Evolutionary conservation across 1,284 basidiomycete species (phyloP).

Genomic region (Sphagnurus paluster): DNA sequence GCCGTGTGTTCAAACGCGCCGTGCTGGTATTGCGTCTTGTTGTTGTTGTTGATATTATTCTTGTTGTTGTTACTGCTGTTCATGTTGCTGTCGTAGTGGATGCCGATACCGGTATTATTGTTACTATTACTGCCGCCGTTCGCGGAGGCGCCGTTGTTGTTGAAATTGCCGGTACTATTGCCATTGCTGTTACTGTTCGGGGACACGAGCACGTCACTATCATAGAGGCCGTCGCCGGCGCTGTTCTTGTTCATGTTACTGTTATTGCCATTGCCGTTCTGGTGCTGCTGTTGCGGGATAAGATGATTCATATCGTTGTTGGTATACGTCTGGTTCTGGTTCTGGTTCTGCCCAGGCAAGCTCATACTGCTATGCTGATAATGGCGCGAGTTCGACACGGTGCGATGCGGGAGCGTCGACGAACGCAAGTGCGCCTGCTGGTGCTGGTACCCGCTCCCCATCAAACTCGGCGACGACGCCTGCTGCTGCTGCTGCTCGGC

Average conservation of each 20-base stretch:
- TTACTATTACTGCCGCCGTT: not conserved
- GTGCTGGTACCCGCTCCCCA: slow-evolving; percentile 21
- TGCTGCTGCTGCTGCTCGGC: slow-evolving; percentile 14
- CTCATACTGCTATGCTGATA: slow-evolving; percentile 46
- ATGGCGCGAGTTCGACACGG: slow-evolving; percentile 33
- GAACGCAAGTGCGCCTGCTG: slow-evolving; percentile 40
- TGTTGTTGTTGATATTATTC: not conserved
- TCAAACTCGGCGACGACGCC: slow-evolving; percentile 2
- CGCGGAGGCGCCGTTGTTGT: not conserved
- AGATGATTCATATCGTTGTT: too few species aligned
- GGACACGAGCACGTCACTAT: slow-evolving; percentile 7
- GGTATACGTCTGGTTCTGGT: slow-evolving; percentile 2
- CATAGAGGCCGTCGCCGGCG: slow-evolving; percentile 13
- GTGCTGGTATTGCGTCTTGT: not conserved
- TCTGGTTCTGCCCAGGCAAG: slow-evolving; percentile 21
- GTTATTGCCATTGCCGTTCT: slow-evolving; percentile 3
- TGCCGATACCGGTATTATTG: slow-evolving; percentile 7
- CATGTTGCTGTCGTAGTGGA: slow-evolving; percentile 12
- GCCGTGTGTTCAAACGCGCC: not conserved
- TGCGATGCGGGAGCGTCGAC: slow-evolving; percentile 37
- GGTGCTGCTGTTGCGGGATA: slow-evolving; percentile 2
- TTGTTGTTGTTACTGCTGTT: not conserved
- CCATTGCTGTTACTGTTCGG: slow-evolving; percentile 7
- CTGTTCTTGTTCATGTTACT: slow-evolving; percentile 16
- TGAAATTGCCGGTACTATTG: not conserved